phyloP scores from a whole-genome alignment of 1,139 yeast species.

The Debaryomyces udenii region DNA sequence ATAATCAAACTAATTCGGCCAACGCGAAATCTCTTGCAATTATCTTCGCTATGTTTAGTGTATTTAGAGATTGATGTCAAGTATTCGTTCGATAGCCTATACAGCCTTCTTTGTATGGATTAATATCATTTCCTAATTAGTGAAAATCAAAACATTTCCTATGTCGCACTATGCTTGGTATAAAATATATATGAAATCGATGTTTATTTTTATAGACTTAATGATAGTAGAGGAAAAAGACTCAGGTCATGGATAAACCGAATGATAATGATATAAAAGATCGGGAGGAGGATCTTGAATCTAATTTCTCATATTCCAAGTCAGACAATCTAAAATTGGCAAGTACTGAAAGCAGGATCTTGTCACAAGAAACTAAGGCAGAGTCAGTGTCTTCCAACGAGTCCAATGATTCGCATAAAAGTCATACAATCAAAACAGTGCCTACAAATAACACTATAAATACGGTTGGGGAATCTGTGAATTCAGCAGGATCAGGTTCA shows the following conservation, averaged over 20 bases:
- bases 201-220: slow-evolving; percentile 4
- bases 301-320: slow-evolving; percentile 13
- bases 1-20: too few relatives aligned
- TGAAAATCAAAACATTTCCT: slow-evolving; percentile 13
- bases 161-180: slow-evolving; percentile 7
- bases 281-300: slow-evolving; percentile 1
- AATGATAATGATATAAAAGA: not conserved
- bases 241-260: slow-evolving; percentile 1
- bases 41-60: too few relatives aligned
- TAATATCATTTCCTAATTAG: slow-evolving; percentile 18
- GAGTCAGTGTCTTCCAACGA: slow-evolving; percentile 1
- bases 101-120: not conserved
- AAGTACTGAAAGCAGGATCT: not conserved
- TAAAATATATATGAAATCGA: not conserved
- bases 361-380: not conserved
- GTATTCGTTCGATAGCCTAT: too few relatives aligned
- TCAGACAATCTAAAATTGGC: slow-evolving; percentile 12
- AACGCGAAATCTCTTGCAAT: too few relatives aligned
- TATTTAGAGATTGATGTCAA: too few relatives aligned
- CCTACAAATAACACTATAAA: not conserved
- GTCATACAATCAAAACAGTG: not conserved
- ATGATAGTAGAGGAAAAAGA: not conserved
- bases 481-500: not conserved
- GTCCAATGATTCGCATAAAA: not conserved
- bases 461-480: not conserved